phyloP scores from a whole-genome alignment of 2,329 filamentous ascomycete species.

The Arthrobotrys megalospora region DNA sequence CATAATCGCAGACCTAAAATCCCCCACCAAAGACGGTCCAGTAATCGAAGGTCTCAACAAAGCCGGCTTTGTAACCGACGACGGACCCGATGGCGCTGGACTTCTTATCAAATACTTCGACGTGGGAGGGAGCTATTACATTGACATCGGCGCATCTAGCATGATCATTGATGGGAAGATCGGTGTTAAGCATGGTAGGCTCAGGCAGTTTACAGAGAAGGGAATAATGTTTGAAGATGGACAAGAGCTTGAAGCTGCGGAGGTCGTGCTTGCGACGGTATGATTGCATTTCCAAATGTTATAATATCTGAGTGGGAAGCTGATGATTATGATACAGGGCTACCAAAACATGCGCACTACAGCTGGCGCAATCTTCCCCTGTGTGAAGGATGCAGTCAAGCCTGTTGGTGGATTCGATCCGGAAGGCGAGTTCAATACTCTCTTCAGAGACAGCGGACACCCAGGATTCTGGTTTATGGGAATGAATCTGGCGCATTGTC shows the following conservation, averaged over 20 bases:
- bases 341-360: constrained; percentile 79
- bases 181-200: constrained; percentile 74
- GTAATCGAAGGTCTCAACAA: constrained; percentile 70
- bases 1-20: constrained; percentile 18
- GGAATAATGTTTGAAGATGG: constrained; percentile 73
- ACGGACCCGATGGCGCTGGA: constrained; percentile 73
- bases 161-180: constrained; percentile 77
- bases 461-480: constrained; percentile 78
- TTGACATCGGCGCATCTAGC: constrained; percentile 76
- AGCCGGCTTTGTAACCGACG: constrained; percentile 76
- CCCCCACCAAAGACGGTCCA: constrained; percentile 65
- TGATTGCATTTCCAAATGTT: not conserved
- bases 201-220: constrained; percentile 70
- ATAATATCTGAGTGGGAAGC: not conserved
- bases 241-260: constrained; percentile 73
- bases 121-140: constrained; percentile 79
- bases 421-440: constrained; percentile 72
- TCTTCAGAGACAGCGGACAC: constrained; percentile 75
- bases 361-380: constrained; percentile 74
- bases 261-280: constrained; percentile 76
- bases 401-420: constrained; percentile 77
- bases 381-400: constrained; percentile 73
- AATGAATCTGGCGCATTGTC: constrained; percentile 76
- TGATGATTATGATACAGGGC: constrained; percentile 67
- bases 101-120: constrained; percentile 77